Percentiles rank a stretch among this genome's conserved stretches.
These are phyloP conservation scores for Tricholoma saponaceum DNA, from an alignment of 768 basidiomycete genomes.

Conservation along the genomic window DNA sequence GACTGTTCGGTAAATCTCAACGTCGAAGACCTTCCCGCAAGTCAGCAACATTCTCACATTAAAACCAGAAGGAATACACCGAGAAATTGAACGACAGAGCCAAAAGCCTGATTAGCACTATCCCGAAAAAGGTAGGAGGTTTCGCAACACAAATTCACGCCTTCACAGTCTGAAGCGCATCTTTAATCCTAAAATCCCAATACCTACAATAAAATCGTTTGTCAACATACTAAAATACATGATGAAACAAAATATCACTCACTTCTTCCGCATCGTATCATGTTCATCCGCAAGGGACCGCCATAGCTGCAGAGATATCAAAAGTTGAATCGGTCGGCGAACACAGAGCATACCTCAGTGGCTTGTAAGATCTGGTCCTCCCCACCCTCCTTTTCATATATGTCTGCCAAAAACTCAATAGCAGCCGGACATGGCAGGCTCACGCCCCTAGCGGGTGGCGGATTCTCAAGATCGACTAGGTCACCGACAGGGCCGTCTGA, in stretches of 20 bases:
- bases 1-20: not conserved
- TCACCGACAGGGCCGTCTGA: constrained; percentile 23
- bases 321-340: constrained; percentile 1
- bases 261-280: constrained; percentile 79
- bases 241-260: constrained; percentile 5
- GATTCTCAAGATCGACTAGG: constrained; percentile 73
- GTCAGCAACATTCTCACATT: not conserved
- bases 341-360: constrained; percentile 35
- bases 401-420: constrained; percentile 83
- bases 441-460: constrained; percentile 58
- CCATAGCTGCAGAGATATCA: constrained; percentile 51
- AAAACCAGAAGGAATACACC: not conserved
- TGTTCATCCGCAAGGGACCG: constrained; percentile 61
- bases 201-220: constrained; percentile 44
- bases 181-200: constrained; percentile 71
- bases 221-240: not conserved
- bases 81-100: not conserved
- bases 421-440: constrained; percentile 76
- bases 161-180: constrained; percentile 29
- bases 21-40: not conserved
- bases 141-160: not conserved
- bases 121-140: not conserved
- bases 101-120: not conserved
- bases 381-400: constrained; percentile 54
- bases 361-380: constrained; percentile 43